phyloP scores from a whole-genome alignment of 2,329 filamentous ascomycete genomes.

The Trichophyton mentagrophytes region DNA sequence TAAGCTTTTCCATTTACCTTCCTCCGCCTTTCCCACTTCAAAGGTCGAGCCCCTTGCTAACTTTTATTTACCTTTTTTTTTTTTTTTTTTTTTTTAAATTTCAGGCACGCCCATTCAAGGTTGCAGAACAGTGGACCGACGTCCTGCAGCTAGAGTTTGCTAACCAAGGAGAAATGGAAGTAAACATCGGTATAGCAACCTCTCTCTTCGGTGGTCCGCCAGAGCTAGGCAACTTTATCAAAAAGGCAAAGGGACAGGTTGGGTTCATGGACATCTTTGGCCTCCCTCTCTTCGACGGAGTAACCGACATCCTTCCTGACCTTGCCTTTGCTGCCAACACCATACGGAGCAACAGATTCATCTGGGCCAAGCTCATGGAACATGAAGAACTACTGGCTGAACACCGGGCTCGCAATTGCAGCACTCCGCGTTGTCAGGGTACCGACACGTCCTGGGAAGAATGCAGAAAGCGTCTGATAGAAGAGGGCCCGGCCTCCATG shows the following conservation, averaged over 20 bases:
- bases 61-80: neutral
- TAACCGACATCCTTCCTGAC: slow-evolving; percentile 71
- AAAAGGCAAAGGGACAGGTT: slow-evolving; percentile 76
- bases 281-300: slow-evolving; percentile 75
- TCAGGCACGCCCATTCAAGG: slow-evolving; percentile 67
- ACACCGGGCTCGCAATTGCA: neutral
- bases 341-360: slow-evolving; percentile 59
- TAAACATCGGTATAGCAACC: slow-evolving; percentile 72
- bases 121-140: slow-evolving; percentile 78
- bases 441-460: neutral
- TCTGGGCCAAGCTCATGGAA: slow-evolving; percentile 43
- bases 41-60: neutral
- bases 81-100: neutral
- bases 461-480: neutral
- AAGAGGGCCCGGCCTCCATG: neutral
- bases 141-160: slow-evolving; percentile 94
- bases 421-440: neutral
- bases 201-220: slow-evolving; percentile 68
- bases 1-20: slow-evolving; percentile 37
- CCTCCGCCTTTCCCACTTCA: too few species aligned
- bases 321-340: slow-evolving; percentile 77
- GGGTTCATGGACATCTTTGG: slow-evolving; percentile 97
- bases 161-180: slow-evolving; percentile 83
- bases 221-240: slow-evolving; percentile 69
- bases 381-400: neutral